Evolutionary conservation across 345 rosid species (phyloP).

Genomic region (Gynandropsis gynandra): DNA sequence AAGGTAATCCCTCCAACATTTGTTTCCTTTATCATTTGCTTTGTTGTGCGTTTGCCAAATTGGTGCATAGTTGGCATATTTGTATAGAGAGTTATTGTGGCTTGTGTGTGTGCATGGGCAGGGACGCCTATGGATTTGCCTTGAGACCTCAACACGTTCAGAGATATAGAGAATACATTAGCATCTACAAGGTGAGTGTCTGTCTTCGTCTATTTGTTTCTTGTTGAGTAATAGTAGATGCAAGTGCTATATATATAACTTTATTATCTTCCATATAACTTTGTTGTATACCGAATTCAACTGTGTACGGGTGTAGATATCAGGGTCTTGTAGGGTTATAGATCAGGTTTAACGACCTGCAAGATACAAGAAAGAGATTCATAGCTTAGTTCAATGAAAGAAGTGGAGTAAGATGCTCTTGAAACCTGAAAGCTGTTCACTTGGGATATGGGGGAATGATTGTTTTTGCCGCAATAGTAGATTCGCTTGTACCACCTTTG

Average conservation of each 20-base stretch:
- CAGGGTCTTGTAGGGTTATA: not conserved
- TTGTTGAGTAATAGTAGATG: not conserved
- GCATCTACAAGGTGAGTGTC: conserved; percentile 55
- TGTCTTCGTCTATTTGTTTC: not conserved
- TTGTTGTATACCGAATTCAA: not conserved
- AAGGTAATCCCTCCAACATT: conserved; percentile 36
- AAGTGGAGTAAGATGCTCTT: not conserved
- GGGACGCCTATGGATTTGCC: conserved; percentile 92
- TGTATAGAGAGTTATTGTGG: not conserved
- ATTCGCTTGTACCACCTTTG: not conserved
- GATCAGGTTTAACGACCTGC: not conserved
- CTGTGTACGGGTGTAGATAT: not conserved
- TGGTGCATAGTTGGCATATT: conserved; percentile 1
- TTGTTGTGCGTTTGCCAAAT: not conserved
- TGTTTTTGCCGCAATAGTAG: not conserved
- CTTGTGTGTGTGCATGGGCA: conserved; percentile 18
- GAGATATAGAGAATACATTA: conserved; percentile 59
- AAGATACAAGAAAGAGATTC: not conserved
- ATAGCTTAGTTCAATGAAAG: not conserved
- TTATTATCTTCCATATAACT: not conserved
- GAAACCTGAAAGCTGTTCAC: no score
- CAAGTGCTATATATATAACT: not conserved
- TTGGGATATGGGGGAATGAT: not conserved
- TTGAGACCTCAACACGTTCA: conserved; percentile 93
- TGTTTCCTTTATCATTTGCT: not conserved